A percentile compares a stretch with the other conserved stretches of the same genome.
These are phyloP conservation scores for Hsuehochloa calcarea DNA, from an alignment of 176 grass and related monocot species.

Conservation along the genomic window DNA sequence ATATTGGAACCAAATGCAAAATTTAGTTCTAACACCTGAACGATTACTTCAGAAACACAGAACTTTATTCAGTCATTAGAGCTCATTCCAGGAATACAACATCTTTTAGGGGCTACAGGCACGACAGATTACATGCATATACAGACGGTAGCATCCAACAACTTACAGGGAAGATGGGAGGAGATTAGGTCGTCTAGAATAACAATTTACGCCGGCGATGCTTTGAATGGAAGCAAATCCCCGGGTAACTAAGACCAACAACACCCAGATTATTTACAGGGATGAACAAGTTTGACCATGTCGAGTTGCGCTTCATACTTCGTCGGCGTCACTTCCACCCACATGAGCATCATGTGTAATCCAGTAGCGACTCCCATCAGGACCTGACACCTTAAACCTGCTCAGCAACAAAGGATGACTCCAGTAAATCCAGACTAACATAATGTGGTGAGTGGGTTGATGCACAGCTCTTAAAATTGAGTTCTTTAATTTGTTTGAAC, in stretches of 20 bases:
- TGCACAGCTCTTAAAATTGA: not conserved
- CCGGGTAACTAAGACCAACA: conserved; percentile 24
- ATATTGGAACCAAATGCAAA: not conserved
- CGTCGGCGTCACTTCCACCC: conserved; percentile 63
- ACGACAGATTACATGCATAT: conserved; percentile 36
- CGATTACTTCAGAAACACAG: not conserved
- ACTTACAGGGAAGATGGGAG: not conserved
- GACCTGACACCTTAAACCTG: conserved; percentile 74
- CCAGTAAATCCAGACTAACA: not conserved
- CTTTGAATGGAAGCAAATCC: conserved; percentile 40
- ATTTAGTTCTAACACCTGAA: not conserved
- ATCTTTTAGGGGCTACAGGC: conserved; percentile 5
- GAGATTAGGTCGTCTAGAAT: conserved; percentile 23
- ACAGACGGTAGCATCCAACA: conserved; percentile 25
- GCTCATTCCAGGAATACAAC: conserved; percentile 14
- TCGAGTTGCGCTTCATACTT: conserved; percentile 42
- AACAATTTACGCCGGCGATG: conserved; percentile 36
- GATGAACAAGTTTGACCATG: not conserved
- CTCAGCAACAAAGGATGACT: conserved; percentile 21
- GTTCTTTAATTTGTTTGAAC: not conserved
- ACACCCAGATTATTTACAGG: conserved; percentile 43
- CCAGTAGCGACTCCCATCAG: conserved; percentile 74
- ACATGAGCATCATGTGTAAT: conserved; percentile 47
- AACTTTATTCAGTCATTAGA: conserved; percentile 31
- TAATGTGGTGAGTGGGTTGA: not conserved